Evolutionary conservation across 2,329 filamentous ascomycete species (phyloP).

Genomic region (Fusarium oxysporum): DNA sequence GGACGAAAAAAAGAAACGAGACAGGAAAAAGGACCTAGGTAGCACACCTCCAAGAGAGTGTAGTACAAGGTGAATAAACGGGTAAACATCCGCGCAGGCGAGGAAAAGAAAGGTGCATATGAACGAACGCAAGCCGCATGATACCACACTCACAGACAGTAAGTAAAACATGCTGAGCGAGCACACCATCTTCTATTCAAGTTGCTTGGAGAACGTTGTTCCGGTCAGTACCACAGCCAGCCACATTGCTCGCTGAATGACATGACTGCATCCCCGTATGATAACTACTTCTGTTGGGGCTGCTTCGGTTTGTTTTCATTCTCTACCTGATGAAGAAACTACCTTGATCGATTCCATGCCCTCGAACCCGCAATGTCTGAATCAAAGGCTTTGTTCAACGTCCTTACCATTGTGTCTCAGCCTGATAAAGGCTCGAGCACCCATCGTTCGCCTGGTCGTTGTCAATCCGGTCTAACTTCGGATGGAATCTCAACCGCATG

Average conservation of each 20-base stretch:
- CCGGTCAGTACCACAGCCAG: background rate
- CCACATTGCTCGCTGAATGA: conserved; percentile 4
- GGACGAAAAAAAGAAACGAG: conserved; percentile 1
- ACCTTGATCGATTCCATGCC: background rate
- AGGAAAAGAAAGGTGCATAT: conserved; percentile 21
- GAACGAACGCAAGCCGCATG: conserved; percentile 20
- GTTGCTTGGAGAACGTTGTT: background rate
- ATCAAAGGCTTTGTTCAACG: background rate
- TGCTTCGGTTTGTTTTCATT: background rate
- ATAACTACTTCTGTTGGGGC: background rate
- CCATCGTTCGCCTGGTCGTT: conserved; percentile 2
- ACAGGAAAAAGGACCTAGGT: background rate
- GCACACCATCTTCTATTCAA: background rate
- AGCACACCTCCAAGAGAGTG: background rate
- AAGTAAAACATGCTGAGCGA: conserved; percentile 9
- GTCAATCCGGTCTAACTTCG: conserved; percentile 3
- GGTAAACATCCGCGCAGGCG: background rate
- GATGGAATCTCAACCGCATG: background rate
- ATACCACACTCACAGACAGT: background rate
- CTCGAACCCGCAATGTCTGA: background rate
- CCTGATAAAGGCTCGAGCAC: background rate
- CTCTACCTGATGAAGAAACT: background rate
- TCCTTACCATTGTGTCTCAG: conserved; percentile 6
- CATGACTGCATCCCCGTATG: background rate
- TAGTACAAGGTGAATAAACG: background rate